Base-by-base conservation (phyloP, 176 grass and related monocot species). In the Phragmites australis region DNA sequence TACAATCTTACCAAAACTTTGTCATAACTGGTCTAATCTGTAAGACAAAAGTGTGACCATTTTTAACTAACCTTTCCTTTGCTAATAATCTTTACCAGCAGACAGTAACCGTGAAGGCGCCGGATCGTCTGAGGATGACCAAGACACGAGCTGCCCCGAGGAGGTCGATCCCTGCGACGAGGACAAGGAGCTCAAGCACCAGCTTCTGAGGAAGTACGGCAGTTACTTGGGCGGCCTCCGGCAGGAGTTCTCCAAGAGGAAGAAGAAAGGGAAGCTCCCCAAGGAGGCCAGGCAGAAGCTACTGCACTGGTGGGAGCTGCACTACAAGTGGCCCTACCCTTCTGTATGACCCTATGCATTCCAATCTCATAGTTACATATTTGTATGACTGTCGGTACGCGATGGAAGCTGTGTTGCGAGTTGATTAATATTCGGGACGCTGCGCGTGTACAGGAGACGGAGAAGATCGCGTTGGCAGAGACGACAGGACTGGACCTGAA, bases 311-410 rank as follows among this genome's bases (percentile, higher is more conserved):
- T 99, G 96, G 96, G 90, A 95, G 49, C 82, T 93, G 76, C 96
- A 99, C 78, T 87, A 89, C 89, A 99, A 89, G 65, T 99, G 96
- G 96, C 96, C 96, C 3, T 99, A 99, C 65, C 96, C 96, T 19
- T 95, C 96, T 15, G 96, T 99, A 93, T 16, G 89, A 51, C 30
- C 43, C 11, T 10, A 32, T 22, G 19, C n/a, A 19, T 51, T 55
- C 37, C 16, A 19, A n/a, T n/a, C n/a, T n/a, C n/a, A n/a, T n/a
- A n/a, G n/a, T n/a, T n/a, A n/a, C n/a, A n/a, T n/a, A n/a, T n/a
- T n/a, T n/a, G n/a, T 10, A 32, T 22, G 19, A 66, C 19, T 6
- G 64, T 67, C 0, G 37, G 6, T 14, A 27, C n/a, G 6, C 14
- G 15, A 67, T 15, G 17, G 49, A 34, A 73, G 27, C 17, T 70